phyloP scores from a whole-genome alignment of 768 basidiomycete species.

The Hemileccinum rubropunctum region DNA sequence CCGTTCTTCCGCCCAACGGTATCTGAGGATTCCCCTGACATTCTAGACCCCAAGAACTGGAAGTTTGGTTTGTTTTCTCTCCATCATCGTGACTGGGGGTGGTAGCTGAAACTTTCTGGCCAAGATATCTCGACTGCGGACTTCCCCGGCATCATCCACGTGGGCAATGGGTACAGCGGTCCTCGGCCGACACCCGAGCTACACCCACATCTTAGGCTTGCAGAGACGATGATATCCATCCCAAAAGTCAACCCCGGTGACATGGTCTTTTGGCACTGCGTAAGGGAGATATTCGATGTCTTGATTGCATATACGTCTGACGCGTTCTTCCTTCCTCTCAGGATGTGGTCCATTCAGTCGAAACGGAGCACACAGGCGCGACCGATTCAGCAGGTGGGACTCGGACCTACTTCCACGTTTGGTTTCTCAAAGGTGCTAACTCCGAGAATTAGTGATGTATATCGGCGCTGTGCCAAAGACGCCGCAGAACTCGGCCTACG shows the following conservation, averaged over 20 bases:
- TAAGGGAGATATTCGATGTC: constrained; percentile 16
- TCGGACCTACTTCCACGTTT: neutral
- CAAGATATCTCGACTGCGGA: constrained; percentile 46
- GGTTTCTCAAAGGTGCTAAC: neutral
- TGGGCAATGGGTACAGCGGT: constrained; percentile 28
- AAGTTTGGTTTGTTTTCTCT: constrained; percentile 37
- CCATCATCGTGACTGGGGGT: constrained; percentile 20
- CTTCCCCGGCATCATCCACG: constrained; percentile 47
- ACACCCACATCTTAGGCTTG: constrained; percentile 68
- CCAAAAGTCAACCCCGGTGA: constrained; percentile 75
- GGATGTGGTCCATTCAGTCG: constrained; percentile 49
- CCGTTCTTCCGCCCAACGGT: constrained; percentile 68
- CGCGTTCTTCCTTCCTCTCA: constrained; percentile 21
- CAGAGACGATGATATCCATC: constrained; percentile 64
- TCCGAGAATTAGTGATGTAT: constrained; percentile 58
- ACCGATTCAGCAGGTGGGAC: constrained; percentile 53
- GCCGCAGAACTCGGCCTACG: constrained; percentile 56
- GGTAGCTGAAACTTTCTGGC: constrained; percentile 5
- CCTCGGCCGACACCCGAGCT: constrained; percentile 50
- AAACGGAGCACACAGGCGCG: constrained; percentile 49
- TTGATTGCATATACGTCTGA: neutral
- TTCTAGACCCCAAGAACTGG: constrained; percentile 54
- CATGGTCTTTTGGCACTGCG: constrained; percentile 77
- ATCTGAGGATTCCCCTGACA: constrained; percentile 37
- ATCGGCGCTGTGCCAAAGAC: constrained; percentile 72